Conservation (phyloP, 768 basidiomycete species). For the Termitomyces sp. region DNA sequence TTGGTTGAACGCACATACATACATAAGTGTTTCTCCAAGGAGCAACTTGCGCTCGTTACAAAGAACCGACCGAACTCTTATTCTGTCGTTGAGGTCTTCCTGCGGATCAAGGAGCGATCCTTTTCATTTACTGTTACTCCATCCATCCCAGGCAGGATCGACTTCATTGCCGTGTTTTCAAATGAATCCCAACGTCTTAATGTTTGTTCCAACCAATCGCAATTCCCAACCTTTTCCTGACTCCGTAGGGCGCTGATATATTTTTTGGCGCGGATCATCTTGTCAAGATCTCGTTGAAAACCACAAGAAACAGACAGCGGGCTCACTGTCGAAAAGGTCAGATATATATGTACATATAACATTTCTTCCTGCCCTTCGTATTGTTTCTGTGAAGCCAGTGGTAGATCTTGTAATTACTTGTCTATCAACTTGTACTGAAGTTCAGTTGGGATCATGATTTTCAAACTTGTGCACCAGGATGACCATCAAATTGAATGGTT, state of each 20-base stretch:
- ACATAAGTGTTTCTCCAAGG: neutral
- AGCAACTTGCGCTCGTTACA: neutral
- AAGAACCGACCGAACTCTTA: neutral
- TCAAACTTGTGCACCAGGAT: neutral
- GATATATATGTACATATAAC: neutral
- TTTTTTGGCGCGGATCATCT: neutral
- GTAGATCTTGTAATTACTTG: neutral
- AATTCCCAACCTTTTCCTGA: neutral
- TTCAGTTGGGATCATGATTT: neutral
- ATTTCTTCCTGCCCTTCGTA: neutral
- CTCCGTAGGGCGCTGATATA: too few species aligned
- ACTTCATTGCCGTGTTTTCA: neutral
- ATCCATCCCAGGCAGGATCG: neutral
- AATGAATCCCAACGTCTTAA: neutral
- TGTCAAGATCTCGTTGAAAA: neutral
- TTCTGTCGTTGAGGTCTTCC: neutral
- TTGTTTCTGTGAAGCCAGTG: neutral
- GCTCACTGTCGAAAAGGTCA: neutral
- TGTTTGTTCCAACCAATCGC: neutral
- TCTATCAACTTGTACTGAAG: too few species aligned
- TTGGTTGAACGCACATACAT: neutral
- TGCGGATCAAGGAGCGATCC: neutral
- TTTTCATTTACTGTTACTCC: neutral
- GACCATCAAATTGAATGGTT: neutral
- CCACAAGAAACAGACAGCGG: neutral